phyloP scores from a whole-genome alignment of 2,329 filamentous ascomycete species.

The Hirsutella thompsonii region DNA sequence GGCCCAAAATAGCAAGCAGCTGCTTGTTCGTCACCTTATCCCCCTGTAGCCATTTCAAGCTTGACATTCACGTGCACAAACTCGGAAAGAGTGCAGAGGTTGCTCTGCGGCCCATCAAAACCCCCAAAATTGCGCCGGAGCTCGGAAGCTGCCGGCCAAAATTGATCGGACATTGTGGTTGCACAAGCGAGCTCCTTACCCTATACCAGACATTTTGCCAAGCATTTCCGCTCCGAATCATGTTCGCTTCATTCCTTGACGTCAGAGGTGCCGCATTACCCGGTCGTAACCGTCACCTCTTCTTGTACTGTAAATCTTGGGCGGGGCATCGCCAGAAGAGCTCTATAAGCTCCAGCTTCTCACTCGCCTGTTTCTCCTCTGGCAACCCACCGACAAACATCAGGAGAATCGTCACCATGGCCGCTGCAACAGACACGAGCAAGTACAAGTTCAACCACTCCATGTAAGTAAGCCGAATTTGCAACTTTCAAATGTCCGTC shows the following conservation, averaged over 20 bases:
- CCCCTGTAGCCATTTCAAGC: too few relatives aligned
- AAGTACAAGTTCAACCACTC: conserved; percentile 83
- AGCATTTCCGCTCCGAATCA: not conserved
- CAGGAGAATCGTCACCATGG: conserved; percentile 29
- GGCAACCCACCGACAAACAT: not conserved
- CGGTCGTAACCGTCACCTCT: not conserved
- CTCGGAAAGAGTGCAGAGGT: too few relatives aligned
- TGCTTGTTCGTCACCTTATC: too few relatives aligned
- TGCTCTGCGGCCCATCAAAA: too few relatives aligned
- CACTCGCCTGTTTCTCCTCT: not conserved
- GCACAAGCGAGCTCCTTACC: not conserved
- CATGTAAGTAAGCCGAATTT: conserved; percentile 44
- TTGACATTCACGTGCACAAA: too few relatives aligned
- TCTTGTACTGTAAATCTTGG: not conserved
- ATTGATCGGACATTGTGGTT: too few relatives aligned
- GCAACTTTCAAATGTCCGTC: not conserved
- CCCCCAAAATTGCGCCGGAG: too few relatives aligned
- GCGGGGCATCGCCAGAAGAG: not conserved
- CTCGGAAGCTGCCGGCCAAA: too few relatives aligned
- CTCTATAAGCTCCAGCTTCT: not conserved
- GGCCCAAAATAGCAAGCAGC: too few relatives aligned
- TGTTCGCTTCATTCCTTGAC: not conserved
- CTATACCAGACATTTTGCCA: not conserved
- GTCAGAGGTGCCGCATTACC: not conserved
- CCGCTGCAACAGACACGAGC: conserved; percentile 56